Conservation (phyloP, 768 basidiomycete genomes). For the Amanita thiersii region DNA sequence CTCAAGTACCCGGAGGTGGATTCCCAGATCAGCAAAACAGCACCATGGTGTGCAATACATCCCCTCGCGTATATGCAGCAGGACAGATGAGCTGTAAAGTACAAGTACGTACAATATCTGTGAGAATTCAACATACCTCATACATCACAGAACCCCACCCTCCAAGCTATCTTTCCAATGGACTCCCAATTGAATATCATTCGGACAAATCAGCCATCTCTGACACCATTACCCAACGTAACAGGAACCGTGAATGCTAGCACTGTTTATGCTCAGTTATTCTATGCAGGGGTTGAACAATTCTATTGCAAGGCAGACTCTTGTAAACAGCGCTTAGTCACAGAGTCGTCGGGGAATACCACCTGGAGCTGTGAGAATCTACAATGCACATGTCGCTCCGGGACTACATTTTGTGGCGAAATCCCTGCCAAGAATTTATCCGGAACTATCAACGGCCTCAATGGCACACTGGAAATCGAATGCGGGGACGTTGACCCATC, state of each 20-base stretch:
- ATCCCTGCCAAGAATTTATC: constrained; percentile 40
- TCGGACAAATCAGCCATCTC: constrained; percentile 59
- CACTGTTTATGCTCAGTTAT: constrained; percentile 59
- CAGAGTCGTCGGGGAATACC: constrained; percentile 27
- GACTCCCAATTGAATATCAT: constrained; percentile 69
- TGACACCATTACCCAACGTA: constrained; percentile 60
- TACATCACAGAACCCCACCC: constrained; percentile 63
- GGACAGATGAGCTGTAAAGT: constrained; percentile 84
- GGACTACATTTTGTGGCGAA: constrained; percentile 71
- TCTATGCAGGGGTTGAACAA: constrained; percentile 79
- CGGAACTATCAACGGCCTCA: constrained; percentile 53
- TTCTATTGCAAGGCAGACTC: constrained; percentile 74
- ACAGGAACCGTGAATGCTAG: constrained; percentile 50
- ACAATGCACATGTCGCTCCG: constrained; percentile 61
- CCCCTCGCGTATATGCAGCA: constrained; percentile 65
- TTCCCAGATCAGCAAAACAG: constrained; percentile 37
- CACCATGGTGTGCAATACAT: constrained; percentile 67
- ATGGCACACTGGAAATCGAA: constrained; percentile 57
- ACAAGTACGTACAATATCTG: constrained; percentile 40
- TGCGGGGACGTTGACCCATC: constrained; percentile 45
- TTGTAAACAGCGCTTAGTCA: constrained; percentile 54
- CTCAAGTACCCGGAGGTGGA: constrained; percentile 18
- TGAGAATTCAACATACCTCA: constrained; percentile 1
- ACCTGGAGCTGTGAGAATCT: constrained; percentile 72
- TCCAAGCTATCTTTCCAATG: constrained; percentile 70